Conservation (phyloP, 257 asterid genomes). For the Primulina eburnea region DNA sequence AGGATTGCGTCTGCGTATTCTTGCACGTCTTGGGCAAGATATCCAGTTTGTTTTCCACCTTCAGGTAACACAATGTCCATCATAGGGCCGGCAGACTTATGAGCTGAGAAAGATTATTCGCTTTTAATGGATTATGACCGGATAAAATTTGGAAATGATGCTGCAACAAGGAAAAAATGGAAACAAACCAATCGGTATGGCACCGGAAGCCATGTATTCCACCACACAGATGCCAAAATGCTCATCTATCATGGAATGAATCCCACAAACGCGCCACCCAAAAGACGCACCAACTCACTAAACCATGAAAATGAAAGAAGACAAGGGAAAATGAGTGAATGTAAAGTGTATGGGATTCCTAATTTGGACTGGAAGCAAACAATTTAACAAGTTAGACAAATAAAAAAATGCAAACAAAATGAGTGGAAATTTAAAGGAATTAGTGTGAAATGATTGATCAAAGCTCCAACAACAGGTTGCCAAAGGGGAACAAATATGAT, state of each 20-base stretch:
- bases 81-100: constrained; percentile 92
- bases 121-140: neutral
- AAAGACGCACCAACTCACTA: constrained; percentile 78
- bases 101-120: constrained; percentile 47
- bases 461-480: neutral
- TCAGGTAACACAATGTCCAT: constrained; percentile 84
- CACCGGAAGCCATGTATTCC: constrained; percentile 94
- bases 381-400: neutral
- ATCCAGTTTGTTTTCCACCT: constrained; percentile 83
- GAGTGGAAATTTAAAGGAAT: neutral
- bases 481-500: neutral
- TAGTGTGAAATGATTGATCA: neutral
- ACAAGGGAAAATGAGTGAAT: neutral
- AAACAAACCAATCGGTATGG: constrained; percentile 82
- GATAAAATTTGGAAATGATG: neutral
- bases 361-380: constrained; percentile 2
- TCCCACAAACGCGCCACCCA: constrained; percentile 85
- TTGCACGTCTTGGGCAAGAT: constrained; percentile 60
- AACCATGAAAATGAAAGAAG: constrained; percentile 14
- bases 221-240: constrained; percentile 96
- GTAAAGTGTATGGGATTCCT: constrained; percentile 5
- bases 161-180: neutral
- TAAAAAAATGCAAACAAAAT: neutral
- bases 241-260: constrained; percentile 94
- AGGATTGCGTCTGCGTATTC: constrained; percentile 78